phyloP scores from a whole-genome alignment of 352 stramenopile genomes.

The Globisporangium canariense region DNA sequence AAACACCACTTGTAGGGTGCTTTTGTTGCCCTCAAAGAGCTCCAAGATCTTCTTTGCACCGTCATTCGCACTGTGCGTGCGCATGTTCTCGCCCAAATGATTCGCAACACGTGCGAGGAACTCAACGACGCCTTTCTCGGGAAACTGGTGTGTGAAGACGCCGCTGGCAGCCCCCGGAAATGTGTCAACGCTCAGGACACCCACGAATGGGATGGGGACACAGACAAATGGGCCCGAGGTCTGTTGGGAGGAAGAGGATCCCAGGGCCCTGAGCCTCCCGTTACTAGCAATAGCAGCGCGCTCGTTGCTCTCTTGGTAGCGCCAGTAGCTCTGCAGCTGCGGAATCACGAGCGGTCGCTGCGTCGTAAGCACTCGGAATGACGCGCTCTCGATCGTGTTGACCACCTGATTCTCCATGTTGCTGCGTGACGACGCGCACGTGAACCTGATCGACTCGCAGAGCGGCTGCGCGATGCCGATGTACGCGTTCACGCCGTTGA shows the following conservation, averaged over 20 bases:
- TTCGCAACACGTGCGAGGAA: slow-evolving; percentile 49
- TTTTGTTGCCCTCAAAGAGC: slow-evolving; percentile 62
- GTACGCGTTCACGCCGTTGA: slow-evolving; percentile 65
- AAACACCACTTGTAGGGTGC: slow-evolving; percentile 40
- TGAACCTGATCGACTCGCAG: slow-evolving; percentile 48
- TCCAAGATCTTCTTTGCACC: slow-evolving; percentile 20
- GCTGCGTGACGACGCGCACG: slow-evolving; percentile 40
- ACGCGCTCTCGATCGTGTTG: slow-evolving; percentile 39
- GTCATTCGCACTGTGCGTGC: slow-evolving; percentile 23
- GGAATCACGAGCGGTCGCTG: slow-evolving; percentile 50
- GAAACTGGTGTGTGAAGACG: slow-evolving; percentile 37
- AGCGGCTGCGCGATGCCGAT: slow-evolving; percentile 56
- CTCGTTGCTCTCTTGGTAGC: slow-evolving; percentile 26
- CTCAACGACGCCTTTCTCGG: slow-evolving; percentile 53
- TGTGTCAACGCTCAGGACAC: slow-evolving; percentile 56
- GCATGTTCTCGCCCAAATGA: slow-evolving; percentile 43
- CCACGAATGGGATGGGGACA: slow-evolving; percentile 69
- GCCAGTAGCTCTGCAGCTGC: slow-evolving; percentile 31
- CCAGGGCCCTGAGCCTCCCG: slow-evolving; percentile 29
- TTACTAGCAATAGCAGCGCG: not conserved
- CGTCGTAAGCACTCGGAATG: slow-evolving; percentile 46
- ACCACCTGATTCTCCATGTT: slow-evolving; percentile 45
- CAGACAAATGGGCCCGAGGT: slow-evolving; percentile 46
- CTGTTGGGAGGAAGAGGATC: not conserved
- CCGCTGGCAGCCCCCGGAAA: slow-evolving; percentile 60